phyloP scores from a whole-genome alignment of 495 filamentous ascomycete genomes.

The Podospora fimiseda region DNA sequence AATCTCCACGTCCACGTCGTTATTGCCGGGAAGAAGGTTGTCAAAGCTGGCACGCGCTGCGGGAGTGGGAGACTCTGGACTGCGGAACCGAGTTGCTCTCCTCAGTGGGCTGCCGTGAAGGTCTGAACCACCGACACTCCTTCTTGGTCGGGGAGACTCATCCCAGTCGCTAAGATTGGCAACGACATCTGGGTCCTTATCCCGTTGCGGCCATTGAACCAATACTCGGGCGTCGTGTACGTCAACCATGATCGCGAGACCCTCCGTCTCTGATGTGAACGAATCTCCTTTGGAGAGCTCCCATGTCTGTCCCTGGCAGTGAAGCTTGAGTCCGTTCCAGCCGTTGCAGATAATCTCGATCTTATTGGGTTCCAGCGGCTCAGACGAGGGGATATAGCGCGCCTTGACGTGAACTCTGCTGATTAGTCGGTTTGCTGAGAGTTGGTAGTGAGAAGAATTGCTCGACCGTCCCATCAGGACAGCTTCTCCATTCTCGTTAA shows the following conservation, averaged over 20 bases:
- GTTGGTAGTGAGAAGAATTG: conserved; percentile 84
- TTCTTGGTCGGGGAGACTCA: conserved; percentile 41
- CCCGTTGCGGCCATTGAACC: conserved; percentile 72
- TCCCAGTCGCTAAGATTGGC: conserved; percentile 65
- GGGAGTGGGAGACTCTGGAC: conserved; percentile 71
- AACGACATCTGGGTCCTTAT: conserved; percentile 54
- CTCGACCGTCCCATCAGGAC: conserved; percentile 86
- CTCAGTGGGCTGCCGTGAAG: conserved; percentile 61
- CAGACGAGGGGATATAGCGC: conserved; percentile 62
- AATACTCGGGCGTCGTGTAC: conserved; percentile 88
- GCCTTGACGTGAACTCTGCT: conserved; percentile 91
- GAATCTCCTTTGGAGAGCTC: conserved; percentile 81
- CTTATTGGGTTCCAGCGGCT: conserved; percentile 56
- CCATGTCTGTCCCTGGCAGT: conserved; percentile 83
- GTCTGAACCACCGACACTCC: conserved; percentile 26
- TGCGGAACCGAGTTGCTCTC: conserved; percentile 53
- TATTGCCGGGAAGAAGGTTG: conserved; percentile 22
- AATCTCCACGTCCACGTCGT: conserved; percentile 40
- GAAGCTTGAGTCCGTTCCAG: conserved; percentile 92
- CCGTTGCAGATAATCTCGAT: conserved; percentile 85
- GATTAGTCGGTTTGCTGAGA: conserved; percentile 84
- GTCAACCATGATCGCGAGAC: conserved; percentile 90
- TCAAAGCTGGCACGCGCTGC: conserved; percentile 32
- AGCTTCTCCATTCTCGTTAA: conserved; percentile 76
- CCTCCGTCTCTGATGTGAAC: conserved; percentile 85